phyloP scores from a whole-genome alignment of 176 grass and related monocot genomes.

The Stipa capillata region DNA sequence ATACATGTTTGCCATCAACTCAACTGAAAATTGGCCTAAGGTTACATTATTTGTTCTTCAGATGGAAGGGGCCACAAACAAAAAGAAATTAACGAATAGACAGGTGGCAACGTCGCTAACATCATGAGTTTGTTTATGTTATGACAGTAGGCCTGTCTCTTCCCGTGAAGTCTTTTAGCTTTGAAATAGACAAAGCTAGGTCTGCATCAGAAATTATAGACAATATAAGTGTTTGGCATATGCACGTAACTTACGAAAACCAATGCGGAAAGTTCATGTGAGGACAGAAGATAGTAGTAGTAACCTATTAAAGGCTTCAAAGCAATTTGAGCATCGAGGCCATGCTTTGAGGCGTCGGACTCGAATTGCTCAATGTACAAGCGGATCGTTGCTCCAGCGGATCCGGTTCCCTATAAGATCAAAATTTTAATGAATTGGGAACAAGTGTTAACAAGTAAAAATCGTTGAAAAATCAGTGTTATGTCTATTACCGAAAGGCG shows the following conservation, averaged over 20 bases:
- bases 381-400: conserved; percentile 77
- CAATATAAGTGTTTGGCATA: background rate
- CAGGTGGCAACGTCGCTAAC: background rate
- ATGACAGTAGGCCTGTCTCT: conserved; percentile 79
- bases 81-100: conserved; percentile 29
- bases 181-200: conserved; percentile 74
- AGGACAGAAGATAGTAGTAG: background rate
- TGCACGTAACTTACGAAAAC: background rate
- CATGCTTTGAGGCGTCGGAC: conserved; percentile 62
- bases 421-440: background rate
- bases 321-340: conserved; percentile 59
- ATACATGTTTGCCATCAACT: too few relatives aligned
- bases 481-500: conserved; percentile 64
- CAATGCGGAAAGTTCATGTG: background rate
- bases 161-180: conserved; percentile 84
- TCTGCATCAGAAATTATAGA: conserved; percentile 33
- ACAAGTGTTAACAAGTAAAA: background rate
- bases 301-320: conserved; percentile 79
- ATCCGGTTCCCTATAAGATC: conserved; percentile 77
- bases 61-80: too few relatives aligned
- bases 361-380: conserved; percentile 87
- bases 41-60: too few relatives aligned
- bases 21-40: too few relatives aligned
- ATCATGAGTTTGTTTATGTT: conserved; percentile 33
- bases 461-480: background rate